Percentiles rank a stretch among this genome's conserved stretches.
Conservation (phyloP, 1,139 yeast species). For the Pichia sp. region DNA sequence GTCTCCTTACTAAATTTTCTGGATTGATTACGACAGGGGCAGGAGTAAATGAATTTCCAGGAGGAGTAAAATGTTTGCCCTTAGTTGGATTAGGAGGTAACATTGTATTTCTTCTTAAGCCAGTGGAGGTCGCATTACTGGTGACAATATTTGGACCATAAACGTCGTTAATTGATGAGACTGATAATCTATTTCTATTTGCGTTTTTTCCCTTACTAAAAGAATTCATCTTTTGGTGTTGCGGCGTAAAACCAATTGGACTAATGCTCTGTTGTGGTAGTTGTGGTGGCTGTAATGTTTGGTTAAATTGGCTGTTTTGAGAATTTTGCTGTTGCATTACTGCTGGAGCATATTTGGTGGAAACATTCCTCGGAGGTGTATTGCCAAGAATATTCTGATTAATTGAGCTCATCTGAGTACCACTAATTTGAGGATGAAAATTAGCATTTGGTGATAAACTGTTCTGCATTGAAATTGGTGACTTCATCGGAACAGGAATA, state of each 20-base stretch:
- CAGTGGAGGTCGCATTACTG: conserved; percentile 21
- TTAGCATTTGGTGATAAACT: not conserved
- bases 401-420: not conserved
- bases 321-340: conserved; percentile 2
- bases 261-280: no score
- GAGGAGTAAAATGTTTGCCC: conserved; percentile 3
- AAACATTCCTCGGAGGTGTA: not conserved
- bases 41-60: conserved; percentile 17
- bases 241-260: not conserved
- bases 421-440: not conserved
- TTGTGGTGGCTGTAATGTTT: no score
- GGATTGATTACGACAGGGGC: conserved; percentile 32
- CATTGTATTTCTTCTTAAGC: conserved; percentile 16
- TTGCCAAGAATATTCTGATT: not conserved
- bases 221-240: conserved; percentile 1
- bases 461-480: conserved; percentile 13
- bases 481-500: conserved; percentile 26
- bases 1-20: conserved; percentile 37
- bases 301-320: no score
- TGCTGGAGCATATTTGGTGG: conserved; percentile 2
- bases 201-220: not conserved
- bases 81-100: conserved; percentile 20
- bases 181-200: conserved; percentile 8
- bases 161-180: conserved; percentile 20
- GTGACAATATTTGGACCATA: conserved; percentile 25